A percentile compares a stretch with the other conserved stretches of the same genome.
These are phyloP conservation scores for Hippophae rhamnoides DNA, from an alignment of 306 rosid genomes.

Conservation along the genomic window DNA sequence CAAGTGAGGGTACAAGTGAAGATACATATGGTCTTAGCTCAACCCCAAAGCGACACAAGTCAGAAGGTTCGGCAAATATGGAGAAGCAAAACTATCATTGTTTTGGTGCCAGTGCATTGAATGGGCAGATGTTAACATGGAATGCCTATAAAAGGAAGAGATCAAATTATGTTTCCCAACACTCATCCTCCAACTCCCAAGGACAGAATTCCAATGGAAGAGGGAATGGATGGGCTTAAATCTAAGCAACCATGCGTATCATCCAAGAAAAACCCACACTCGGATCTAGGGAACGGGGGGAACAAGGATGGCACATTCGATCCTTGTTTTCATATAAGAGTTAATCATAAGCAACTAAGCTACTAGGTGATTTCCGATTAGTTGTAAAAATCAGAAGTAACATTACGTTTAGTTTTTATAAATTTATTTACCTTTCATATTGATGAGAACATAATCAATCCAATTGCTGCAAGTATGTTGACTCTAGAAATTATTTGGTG, in stretches of 20 bases:
- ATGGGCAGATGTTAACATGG: conserved; percentile 62
- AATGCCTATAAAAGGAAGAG: conserved; percentile 77
- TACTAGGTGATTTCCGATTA: too few relatives aligned
- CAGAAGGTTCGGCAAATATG: conserved; percentile 31
- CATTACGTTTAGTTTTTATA: too few relatives aligned
- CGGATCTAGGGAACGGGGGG: not conserved
- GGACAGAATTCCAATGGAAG: conserved; percentile 66
- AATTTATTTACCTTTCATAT: too few relatives aligned
- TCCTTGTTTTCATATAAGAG: too few relatives aligned
- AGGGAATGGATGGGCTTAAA: conserved; percentile 57
- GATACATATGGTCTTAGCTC: conserved; percentile 39
- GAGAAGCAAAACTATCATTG: conserved; percentile 40
- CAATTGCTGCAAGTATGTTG: too few relatives aligned
- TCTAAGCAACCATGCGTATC: conserved; percentile 4
- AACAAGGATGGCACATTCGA: too few relatives aligned
- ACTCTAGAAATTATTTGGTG: too few relatives aligned
- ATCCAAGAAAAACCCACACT: not conserved
- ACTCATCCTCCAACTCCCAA: conserved; percentile 51
- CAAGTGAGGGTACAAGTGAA: conserved; percentile 50
- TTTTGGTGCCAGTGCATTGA: conserved; percentile 41
- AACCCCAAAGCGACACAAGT: conserved; percentile 48
- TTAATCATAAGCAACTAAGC: too few relatives aligned
- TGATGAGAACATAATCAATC: too few relatives aligned
- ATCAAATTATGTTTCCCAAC: conserved; percentile 52
- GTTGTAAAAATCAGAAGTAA: too few relatives aligned